Evolutionary conservation across 73 alveolate genomes (phyloP).

Genomic region (Paramecium sonneborni): DNA sequence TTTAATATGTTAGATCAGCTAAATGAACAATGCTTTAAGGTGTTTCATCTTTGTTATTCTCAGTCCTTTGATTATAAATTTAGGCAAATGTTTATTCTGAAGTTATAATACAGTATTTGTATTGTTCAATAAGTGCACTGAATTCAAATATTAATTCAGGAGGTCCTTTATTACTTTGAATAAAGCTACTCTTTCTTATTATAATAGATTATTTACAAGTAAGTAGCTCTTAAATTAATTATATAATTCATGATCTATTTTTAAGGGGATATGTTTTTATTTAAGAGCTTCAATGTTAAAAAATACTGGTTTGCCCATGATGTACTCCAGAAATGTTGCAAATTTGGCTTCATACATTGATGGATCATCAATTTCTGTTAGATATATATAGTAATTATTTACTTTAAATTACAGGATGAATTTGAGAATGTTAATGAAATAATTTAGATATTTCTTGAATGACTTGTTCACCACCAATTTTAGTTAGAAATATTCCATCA

Average conservation of each 20-base stretch:
- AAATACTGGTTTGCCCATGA: conserved; percentile 44
- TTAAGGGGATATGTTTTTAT: conserved; percentile 3
- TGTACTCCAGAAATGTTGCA: neutral
- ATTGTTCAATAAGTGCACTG: conserved; percentile 43
- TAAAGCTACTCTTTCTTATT: conserved; percentile 6
- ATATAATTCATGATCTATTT: neutral
- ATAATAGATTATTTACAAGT: neutral
- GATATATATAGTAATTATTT: neutral
- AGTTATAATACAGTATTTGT: neutral
- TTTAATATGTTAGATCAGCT: neutral
- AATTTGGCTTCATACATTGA: neutral
- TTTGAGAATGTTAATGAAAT: neutral
- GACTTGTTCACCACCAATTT: conserved; percentile 3
- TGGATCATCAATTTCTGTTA: neutral
- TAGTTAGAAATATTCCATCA: conserved; percentile 10
- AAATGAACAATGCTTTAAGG: neutral
- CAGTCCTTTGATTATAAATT: conserved; percentile 19
- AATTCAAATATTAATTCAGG: conserved; percentile 40
- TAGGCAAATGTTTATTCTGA: conserved; percentile 10
- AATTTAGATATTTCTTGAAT: neutral
- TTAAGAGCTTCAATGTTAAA: conserved; percentile 29
- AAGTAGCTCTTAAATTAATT: conserved; percentile 26
- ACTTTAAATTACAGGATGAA: neutral
- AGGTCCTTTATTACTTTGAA: conserved; percentile 18
- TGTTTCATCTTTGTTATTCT: neutral